Conservation (phyloP, 2,329 filamentous ascomycete genomes). For the Aschersonia sp. region DNA sequence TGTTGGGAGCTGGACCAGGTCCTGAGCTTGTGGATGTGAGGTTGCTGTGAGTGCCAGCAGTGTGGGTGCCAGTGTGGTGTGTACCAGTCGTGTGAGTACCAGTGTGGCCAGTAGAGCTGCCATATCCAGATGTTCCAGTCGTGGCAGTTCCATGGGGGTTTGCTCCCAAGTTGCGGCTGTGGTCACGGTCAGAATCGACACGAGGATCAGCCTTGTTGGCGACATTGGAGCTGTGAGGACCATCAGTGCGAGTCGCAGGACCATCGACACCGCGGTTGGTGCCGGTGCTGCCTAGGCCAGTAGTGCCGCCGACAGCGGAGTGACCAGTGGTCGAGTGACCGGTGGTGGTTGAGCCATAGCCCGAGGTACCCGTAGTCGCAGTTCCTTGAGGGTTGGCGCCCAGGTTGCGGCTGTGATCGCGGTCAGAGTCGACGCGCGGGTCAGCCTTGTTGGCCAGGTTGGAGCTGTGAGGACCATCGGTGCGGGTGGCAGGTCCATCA, state of each 20-base stretch:
- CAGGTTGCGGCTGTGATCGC: constrained; percentile 23
- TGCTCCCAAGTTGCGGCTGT: constrained; percentile 14
- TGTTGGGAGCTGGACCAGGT: constrained; percentile 18
- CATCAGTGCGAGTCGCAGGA: constrained; percentile 13
- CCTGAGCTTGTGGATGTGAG: constrained; percentile 5
- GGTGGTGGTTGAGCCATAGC: neutral
- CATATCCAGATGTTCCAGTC: neutral
- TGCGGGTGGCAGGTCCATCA: constrained; percentile 13
- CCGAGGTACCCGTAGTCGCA: constrained; percentile 10
- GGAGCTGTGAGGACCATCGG: constrained; percentile 26
- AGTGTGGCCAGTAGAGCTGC: neutral
- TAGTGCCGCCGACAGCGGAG: constrained; percentile 11
- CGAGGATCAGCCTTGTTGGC: constrained; percentile 38
- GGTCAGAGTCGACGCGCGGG: constrained; percentile 36
- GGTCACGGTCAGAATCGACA: constrained; percentile 37
- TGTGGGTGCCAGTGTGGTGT: neutral
- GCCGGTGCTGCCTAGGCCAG: constrained; percentile 7
- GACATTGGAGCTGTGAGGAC: constrained; percentile 29
- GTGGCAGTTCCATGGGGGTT: constrained; percentile 11
- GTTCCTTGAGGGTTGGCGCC: constrained; percentile 17
- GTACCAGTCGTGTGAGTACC: neutral
- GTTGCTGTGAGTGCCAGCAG: constrained; percentile 2
- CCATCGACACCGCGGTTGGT: constrained; percentile 5
- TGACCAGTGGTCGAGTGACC: constrained; percentile 8
- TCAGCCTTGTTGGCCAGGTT: constrained; percentile 32